These are phyloP conservation scores for Suillus subaureus DNA, from an alignment of 768 basidiomycete species.

Conservation along the genomic window DNA sequence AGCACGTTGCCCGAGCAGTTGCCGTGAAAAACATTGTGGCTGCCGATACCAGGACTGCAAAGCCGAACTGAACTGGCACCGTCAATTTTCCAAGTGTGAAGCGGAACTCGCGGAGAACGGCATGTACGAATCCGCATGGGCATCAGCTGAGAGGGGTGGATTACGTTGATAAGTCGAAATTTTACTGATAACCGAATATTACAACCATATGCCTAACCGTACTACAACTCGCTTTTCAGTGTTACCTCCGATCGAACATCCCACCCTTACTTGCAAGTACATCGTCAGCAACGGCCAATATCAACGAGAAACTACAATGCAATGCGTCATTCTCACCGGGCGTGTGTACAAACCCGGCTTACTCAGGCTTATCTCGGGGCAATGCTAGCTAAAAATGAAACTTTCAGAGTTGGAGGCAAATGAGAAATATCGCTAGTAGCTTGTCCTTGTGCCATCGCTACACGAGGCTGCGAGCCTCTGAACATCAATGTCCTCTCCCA, in stretches of 20 bases:
- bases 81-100: too few species aligned
- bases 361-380: neutral
- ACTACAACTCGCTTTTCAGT: too few species aligned
- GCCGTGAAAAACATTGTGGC: too few species aligned
- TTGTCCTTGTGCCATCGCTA: neutral
- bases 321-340: neutral
- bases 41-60: too few species aligned
- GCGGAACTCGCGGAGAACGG: too few species aligned
- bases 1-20: too few species aligned
- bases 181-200: too few species aligned
- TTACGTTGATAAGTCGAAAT: too few species aligned
- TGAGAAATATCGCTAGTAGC: neutral
- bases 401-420: neutral
- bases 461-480: neutral
- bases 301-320: neutral
- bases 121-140: too few species aligned
- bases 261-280: neutral
- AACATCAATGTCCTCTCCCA: neutral
- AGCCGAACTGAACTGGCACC: too few species aligned
- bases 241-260: neutral
- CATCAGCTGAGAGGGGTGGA: too few species aligned
- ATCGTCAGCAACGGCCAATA: neutral
- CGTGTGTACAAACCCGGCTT: neutral
- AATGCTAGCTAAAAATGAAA: slow-evolving; percentile 1
- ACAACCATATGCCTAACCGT: too few species aligned